phyloP scores from a whole-genome alignment of 2,329 filamentous ascomycete genomes.

The Didymella arachidicola region DNA sequence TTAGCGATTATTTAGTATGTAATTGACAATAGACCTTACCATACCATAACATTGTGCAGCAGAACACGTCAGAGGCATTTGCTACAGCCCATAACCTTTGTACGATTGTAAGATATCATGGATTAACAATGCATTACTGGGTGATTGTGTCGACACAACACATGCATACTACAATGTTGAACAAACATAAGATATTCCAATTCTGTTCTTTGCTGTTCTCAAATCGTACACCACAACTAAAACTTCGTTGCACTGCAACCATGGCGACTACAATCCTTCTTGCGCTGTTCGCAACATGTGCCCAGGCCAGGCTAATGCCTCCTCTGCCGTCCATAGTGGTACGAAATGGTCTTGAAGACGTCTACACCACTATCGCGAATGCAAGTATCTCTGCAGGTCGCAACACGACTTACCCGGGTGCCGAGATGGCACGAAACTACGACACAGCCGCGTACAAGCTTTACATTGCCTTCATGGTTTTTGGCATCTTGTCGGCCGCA shows the following conservation, averaged over 20 bases:
- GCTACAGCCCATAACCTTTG: not conserved
- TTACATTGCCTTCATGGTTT: conserved; percentile 6
- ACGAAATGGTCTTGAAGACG: not conserved
- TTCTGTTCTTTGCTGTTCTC: not conserved
- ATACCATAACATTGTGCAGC: not conserved
- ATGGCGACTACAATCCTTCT: not conserved
- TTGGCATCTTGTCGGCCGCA: not conserved
- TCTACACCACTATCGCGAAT: not conserved
- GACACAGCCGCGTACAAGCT: conserved; percentile 3
- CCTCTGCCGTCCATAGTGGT: not conserved
- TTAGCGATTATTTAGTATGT: not conserved
- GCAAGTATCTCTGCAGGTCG: not conserved
- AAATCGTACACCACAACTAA: too few relatives aligned
- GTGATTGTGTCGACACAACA: not conserved
- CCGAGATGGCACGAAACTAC: not conserved
- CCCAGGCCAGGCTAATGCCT: not conserved
- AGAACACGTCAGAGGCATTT: not conserved
- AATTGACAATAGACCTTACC: conserved; percentile 1
- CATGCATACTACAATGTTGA: not conserved
- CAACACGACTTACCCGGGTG: not conserved
- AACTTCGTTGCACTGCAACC: not conserved
- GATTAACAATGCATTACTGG: not conserved
- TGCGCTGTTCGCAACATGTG: not conserved
- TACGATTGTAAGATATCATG: not conserved
- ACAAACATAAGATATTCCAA: not conserved